Evolutionary conservation across 257 asterid species (phyloP).

Genomic region (Solanum appendiculatum): DNA sequence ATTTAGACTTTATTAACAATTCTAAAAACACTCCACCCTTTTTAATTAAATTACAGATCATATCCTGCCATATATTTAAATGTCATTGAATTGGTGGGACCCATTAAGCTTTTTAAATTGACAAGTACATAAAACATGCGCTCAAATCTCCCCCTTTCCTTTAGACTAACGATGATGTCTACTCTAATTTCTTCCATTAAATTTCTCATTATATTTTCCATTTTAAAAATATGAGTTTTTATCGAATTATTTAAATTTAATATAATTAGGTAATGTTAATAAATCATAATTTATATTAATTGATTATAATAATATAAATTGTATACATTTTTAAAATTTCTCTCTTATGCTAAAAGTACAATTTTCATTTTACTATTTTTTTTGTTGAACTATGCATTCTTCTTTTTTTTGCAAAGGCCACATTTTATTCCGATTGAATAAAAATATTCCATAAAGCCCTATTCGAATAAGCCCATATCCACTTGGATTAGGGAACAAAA

Average conservation of each 20-base stretch:
- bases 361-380: no score
- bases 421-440: neutral
- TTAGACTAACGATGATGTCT: neutral
- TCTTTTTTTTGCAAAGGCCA: neutral
- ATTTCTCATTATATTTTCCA: neutral
- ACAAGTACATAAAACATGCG: neutral
- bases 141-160: fast-evolving
- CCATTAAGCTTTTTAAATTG: neutral
- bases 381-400: neutral
- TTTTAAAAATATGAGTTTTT: no score
- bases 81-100: fast-evolving
- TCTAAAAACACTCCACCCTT: neutral
- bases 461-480: neutral
- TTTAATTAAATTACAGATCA: no score
- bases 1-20: neutral
- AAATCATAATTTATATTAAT: no score
- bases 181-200: neutral
- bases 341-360: neutral
- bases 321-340: no score
- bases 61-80: neutral
- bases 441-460: neutral
- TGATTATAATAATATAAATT: no score
- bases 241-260: no score
- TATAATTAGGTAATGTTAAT: no score
- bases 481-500: neutral